phyloP scores from a whole-genome alignment of 805 yeast species.

The Wickerhamomyces tratensis region DNA sequence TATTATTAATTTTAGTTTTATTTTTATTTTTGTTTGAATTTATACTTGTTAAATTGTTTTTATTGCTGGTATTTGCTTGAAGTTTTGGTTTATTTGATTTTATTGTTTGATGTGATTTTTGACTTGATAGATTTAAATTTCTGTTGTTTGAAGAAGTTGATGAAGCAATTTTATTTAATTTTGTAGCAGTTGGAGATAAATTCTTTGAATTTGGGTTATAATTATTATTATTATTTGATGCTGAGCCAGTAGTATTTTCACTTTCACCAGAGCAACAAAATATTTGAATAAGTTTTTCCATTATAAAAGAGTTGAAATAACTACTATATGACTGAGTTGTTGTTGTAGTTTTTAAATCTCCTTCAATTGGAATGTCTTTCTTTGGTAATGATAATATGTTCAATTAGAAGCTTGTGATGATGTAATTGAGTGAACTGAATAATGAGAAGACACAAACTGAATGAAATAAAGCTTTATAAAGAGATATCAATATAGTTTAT shows the following conservation, averaged over 20 bases:
- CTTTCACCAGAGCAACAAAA: not conserved
- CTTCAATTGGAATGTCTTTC: too few relatives aligned
- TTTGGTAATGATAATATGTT: too few relatives aligned
- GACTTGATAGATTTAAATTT: not conserved
- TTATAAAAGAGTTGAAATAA: too few relatives aligned
- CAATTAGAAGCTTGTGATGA: too few relatives aligned
- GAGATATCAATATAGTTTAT: too few relatives aligned
- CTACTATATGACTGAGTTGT: too few relatives aligned
- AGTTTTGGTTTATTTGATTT: not conserved
- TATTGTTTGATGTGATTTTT: not conserved
- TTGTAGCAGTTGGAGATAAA: too few relatives aligned
- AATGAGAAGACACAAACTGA: too few relatives aligned
- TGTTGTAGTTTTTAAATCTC: too few relatives aligned
- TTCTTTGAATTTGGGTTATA: not conserved
- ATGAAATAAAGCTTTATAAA: too few relatives aligned
- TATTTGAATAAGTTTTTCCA: too few relatives aligned
- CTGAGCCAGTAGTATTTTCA: not conserved
- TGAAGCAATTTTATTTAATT: not conserved
- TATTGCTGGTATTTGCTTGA: not conserved
- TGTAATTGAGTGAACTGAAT: too few relatives aligned
- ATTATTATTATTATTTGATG: constrained; percentile 1
- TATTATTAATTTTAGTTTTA: constrained; percentile 1
- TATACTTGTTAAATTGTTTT: not conserved
- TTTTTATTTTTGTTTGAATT: not conserved
- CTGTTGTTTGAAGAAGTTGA: not conserved